Conservation (phyloP, 139 green algal species). For the Chlorella vulgaris region DNA sequence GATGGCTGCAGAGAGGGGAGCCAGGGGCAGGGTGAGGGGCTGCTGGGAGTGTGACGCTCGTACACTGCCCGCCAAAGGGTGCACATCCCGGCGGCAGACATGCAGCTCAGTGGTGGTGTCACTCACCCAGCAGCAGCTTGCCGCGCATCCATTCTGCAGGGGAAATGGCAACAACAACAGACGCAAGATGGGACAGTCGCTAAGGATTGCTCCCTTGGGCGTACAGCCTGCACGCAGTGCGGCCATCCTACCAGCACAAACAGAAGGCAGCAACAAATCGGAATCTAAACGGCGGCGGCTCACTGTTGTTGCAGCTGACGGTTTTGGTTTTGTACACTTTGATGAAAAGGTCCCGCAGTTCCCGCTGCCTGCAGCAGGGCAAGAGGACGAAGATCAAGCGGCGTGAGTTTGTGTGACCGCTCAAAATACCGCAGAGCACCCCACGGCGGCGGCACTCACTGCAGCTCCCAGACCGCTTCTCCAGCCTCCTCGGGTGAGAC, state of each 20-base stretch:
- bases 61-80: too few species aligned
- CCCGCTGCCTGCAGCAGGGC: neutral
- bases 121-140: slow-evolving; percentile 1
- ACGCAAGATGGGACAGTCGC: too few species aligned
- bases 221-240: too few species aligned
- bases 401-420: neutral
- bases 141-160: neutral
- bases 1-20: neutral
- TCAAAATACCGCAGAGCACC: neutral
- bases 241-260: too few species aligned
- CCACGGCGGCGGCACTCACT: neutral
- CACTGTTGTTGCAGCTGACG: slow-evolving; percentile 7
- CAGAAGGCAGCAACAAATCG: neutral
- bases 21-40: neutral
- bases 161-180: neutral
- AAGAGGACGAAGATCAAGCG: neutral
- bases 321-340: neutral
- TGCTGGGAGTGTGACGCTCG: too few species aligned
- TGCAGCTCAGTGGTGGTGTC: too few species aligned
- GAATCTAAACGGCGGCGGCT: neutral
- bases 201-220: too few species aligned
- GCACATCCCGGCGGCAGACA: too few species aligned
- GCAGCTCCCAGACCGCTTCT: neutral
- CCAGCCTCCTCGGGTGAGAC: neutral
- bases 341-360: neutral